Base-by-base conservation (phyloP, 2,329 filamentous ascomycete species). In the Ilyonectria mors-panacis region DNA sequence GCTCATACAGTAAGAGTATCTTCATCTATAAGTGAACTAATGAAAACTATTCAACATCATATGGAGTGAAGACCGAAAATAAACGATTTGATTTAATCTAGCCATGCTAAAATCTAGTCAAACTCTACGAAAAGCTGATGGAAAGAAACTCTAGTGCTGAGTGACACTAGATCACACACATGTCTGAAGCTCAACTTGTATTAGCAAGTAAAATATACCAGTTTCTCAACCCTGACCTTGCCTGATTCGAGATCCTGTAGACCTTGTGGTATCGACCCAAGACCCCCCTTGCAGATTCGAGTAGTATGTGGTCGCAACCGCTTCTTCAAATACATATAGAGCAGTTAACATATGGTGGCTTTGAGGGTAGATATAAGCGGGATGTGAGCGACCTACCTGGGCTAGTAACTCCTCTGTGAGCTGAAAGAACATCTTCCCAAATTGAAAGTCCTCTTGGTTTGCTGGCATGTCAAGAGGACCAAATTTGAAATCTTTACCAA, bases 401-500 rank as follows among this genome's bases (percentile, higher is more conserved):
- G 48, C 39, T 10, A 61, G 10, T 6, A 65, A 9, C 10, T 60
- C 15, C 28, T 65, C 63, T 7, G 57, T 57, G 3, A 61, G 57
- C 7, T 2, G 3, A 15, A 39, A 60, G 33, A 65, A 57, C 9
- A 2, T 7, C 10, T 33, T 50, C 2, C 57, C 57, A 47, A 65
- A 65, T 10, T 57, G 13, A 26, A 45, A 53, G 15, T 61, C 63
- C 28, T 65, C 57, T 7, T 28, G 17, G 9, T 44, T 58, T 21
- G 60, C 35, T 15, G 56, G 50, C 45, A 67, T 48, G 15, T 67
- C 7, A 1, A 21, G 2, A 3, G 12, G 19, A 6, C 65, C 65
- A 37, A 67, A 67, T 19, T 64, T 37, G 26, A 67, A 64, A 1
- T 48, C 19, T 28, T 42, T 56, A 3, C 65, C 65, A 39, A 64